Conservation (phyloP, 192 early-diverging fungal genomes). For the Phycomyces nitens region DNA sequence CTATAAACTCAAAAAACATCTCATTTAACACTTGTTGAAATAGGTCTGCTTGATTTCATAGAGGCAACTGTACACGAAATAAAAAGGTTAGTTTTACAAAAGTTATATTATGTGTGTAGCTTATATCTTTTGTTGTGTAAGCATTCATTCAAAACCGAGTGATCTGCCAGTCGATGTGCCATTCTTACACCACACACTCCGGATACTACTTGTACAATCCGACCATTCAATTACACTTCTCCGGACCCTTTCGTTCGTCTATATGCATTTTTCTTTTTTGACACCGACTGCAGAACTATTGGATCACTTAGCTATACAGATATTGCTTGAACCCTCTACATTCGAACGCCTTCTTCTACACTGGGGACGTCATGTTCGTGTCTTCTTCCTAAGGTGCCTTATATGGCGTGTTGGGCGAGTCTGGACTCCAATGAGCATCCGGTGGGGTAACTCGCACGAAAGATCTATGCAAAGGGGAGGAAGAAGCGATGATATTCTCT, state of each 20-base stretch:
- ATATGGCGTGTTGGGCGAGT: conserved; percentile 45
- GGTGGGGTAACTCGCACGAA: not conserved
- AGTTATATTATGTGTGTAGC: too few relatives aligned
- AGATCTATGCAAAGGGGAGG: not conserved
- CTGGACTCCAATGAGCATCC: not conserved
- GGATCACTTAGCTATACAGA: conserved; percentile 36
- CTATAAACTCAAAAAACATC: not conserved
- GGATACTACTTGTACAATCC: conserved; percentile 35
- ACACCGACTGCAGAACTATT: conserved; percentile 36
- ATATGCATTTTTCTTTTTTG: conserved; percentile 45
- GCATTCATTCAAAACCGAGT: not conserved
- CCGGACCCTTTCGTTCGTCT: conserved; percentile 43
- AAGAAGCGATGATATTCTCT: not conserved
- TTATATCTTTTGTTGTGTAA: not conserved
- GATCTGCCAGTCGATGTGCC: conserved; percentile 28
- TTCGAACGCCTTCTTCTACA: conserved; percentile 49
- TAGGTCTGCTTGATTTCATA: conserved; percentile 47
- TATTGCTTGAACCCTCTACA: conserved; percentile 32
- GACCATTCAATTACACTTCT: conserved; percentile 46
- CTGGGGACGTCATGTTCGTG: conserved; percentile 44
- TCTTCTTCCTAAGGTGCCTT: conserved; percentile 42
- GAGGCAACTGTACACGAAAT: conserved; percentile 38
- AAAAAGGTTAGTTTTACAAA: not conserved
- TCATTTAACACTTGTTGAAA: not conserved
- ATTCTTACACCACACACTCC: conserved; percentile 38